These are phyloP conservation scores for Curvularia eragrostidis DNA, from an alignment of 2,329 filamentous ascomycete species.

Conservation along the genomic window DNA sequence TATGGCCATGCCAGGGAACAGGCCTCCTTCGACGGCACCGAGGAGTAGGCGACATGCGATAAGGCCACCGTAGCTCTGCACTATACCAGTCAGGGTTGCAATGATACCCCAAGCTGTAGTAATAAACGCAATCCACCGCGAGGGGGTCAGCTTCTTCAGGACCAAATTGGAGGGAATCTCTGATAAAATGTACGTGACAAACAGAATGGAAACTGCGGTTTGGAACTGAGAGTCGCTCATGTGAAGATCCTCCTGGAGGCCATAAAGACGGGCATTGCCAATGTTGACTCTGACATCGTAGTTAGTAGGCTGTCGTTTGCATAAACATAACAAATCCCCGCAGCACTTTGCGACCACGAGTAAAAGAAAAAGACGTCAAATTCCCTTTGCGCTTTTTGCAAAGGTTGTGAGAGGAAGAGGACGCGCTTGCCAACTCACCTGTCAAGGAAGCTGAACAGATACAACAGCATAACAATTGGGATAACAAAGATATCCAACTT, in stretches of 20 bases:
- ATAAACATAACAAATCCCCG: background rate
- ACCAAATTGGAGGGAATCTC: slow-evolving; percentile 57
- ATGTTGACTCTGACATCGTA: slow-evolving; percentile 65
- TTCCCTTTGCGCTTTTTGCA: background rate
- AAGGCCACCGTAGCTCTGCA: slow-evolving; percentile 68
- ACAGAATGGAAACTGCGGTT: slow-evolving; percentile 54
- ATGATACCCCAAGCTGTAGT: slow-evolving; percentile 63
- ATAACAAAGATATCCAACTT: slow-evolving; percentile 71
- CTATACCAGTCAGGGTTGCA: slow-evolving; percentile 73
- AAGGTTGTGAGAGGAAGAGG: too few relatives aligned
- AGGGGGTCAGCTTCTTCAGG: slow-evolving; percentile 55
- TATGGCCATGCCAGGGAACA: slow-evolving; percentile 72
- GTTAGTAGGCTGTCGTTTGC: background rate
- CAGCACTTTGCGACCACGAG: background rate
- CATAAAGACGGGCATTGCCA: slow-evolving; percentile 70
- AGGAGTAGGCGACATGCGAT: slow-evolving; percentile 73
- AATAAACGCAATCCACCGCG: slow-evolving; percentile 65
- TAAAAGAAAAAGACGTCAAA: background rate
- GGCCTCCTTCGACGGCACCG: slow-evolving; percentile 71
- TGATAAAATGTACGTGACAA: slow-evolving; percentile 55
- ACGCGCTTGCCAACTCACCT: slow-evolving; percentile 56
- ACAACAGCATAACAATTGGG: slow-evolving; percentile 71
- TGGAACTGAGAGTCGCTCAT: slow-evolving; percentile 73
- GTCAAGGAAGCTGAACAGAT: slow-evolving; percentile 78
- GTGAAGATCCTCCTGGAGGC: slow-evolving; percentile 67